Conservation (phyloP, 768 basidiomycete species). For the Russula dissimulans region DNA sequence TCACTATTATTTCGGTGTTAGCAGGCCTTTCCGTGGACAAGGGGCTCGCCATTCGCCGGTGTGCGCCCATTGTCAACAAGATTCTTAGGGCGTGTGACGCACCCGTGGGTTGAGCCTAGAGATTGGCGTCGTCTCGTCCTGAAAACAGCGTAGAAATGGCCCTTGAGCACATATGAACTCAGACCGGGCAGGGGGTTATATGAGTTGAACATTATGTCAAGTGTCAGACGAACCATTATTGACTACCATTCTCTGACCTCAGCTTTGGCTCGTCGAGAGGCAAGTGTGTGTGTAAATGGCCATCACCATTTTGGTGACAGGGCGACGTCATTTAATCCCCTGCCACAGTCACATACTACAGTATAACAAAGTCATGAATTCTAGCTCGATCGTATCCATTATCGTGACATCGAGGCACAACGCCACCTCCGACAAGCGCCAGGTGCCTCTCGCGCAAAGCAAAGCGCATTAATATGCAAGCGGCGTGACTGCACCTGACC, state of each 20-base stretch:
- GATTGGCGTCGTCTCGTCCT: conserved; percentile 1
- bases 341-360: background rate
- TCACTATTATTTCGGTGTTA: background rate
- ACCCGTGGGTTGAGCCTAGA: background rate
- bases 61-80: background rate
- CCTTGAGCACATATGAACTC: background rate
- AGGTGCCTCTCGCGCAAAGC: background rate
- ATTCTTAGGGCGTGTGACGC: background rate
- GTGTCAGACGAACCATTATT: background rate
- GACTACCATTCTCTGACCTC: background rate
- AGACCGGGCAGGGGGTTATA: background rate
- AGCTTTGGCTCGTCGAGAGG: background rate
- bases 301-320: background rate
- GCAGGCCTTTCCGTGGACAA: background rate
- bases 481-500: conserved; percentile 44
- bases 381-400: conserved; percentile 1
- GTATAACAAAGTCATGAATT: background rate
- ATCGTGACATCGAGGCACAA: conserved; percentile 1
- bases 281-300: background rate
- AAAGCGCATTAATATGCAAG: background rate
- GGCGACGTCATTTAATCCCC: background rate
- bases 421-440: background rate
- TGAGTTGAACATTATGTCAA: background rate
- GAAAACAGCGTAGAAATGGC: background rate
- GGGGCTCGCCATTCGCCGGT: background rate